Percentiles rank a stretch among this genome's conserved stretches.
These are phyloP conservation scores for Talaromyces piceae DNA, from an alignment of 2,329 filamentous ascomycete species.

Conservation along the genomic window DNA sequence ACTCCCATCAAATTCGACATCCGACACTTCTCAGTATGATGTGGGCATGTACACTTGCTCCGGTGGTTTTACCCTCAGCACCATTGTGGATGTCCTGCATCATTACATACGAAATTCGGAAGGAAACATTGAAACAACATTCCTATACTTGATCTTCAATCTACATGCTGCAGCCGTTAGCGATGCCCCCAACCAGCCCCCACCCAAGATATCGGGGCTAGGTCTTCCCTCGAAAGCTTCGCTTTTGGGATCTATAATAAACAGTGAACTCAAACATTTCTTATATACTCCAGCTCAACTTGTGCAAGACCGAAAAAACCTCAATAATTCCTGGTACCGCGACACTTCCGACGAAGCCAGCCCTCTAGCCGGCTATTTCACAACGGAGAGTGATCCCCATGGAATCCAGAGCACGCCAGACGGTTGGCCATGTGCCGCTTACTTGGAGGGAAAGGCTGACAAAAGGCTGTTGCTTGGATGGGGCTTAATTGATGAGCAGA, in stretches of 20 bases:
- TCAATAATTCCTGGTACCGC: conserved; percentile 53
- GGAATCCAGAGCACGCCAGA: conserved; percentile 44
- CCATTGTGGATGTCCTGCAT: conserved; percentile 44
- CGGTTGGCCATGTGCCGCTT: conserved; percentile 59
- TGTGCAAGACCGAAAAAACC: conserved; percentile 44
- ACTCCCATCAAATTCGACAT: conserved; percentile 32
- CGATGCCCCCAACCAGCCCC: conserved; percentile 35
- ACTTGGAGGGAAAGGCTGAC: conserved; percentile 47
- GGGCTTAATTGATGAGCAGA: conserved; percentile 51
- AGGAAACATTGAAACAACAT: conserved; percentile 48
- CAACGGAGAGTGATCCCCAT: conserved; percentile 27
- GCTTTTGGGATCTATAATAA: conserved; percentile 42
- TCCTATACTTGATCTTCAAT: conserved; percentile 51
- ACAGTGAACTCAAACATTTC: conserved; percentile 41
- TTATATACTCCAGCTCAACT: conserved; percentile 50
- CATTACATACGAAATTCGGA: conserved; percentile 48
- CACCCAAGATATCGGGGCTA: conserved; percentile 32
- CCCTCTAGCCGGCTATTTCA: conserved; percentile 49
- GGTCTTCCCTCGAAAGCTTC: conserved; percentile 40
- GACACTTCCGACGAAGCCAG: conserved; percentile 30
- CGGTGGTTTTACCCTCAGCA: conserved; percentile 42
- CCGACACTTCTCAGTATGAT: conserved; percentile 31
- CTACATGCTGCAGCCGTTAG: conserved; percentile 49
- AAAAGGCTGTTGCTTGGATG: conserved; percentile 50
- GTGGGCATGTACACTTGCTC: conserved; percentile 53